Conservation (phyloP, 2,329 filamentous ascomycete genomes). For the Hymenoscyphus repandus region DNA sequence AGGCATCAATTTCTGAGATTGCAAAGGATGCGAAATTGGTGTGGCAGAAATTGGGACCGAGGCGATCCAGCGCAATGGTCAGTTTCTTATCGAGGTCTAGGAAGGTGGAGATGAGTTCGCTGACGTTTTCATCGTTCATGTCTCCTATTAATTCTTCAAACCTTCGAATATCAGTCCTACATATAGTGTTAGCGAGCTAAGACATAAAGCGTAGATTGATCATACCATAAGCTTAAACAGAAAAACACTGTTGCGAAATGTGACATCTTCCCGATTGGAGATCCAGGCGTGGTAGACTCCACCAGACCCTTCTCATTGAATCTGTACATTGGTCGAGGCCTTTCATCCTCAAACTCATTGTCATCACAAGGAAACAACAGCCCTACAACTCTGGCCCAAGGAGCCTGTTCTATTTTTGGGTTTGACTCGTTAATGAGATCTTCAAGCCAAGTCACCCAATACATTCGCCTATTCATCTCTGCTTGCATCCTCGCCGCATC, state of each 20-base stretch:
- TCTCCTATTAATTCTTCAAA: conserved; percentile 8
- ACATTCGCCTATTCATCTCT: conserved; percentile 12
- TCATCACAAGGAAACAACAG: conserved; percentile 16
- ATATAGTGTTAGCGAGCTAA: background rate
- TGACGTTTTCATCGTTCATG: background rate
- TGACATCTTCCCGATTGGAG: conserved; percentile 2
- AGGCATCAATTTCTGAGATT: conserved; percentile 6
- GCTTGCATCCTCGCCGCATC: background rate
- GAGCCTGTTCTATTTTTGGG: conserved; percentile 6
- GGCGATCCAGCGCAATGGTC: conserved; percentile 6
- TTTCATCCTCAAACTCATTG: conserved; percentile 6
- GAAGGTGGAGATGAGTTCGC: conserved; percentile 6
- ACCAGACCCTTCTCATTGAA: conserved; percentile 15
- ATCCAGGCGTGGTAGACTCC: background rate
- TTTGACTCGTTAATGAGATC: conserved; percentile 12
- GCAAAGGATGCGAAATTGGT: conserved; percentile 4
- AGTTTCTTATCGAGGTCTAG: conserved; percentile 12
- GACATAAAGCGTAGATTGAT: background rate
- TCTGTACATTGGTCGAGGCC: conserved; percentile 4
- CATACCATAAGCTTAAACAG: conserved; percentile 15
- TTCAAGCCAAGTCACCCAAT: conserved; percentile 16
- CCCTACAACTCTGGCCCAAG: conserved; percentile 14
- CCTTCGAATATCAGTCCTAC: conserved; percentile 17
- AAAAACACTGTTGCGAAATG: conserved; percentile 11
- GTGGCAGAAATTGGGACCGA: conserved; percentile 8